Evolutionary conservation across 2,329 filamentous ascomycete genomes (phyloP), one percentile per base, ranked within the genome.

Genomic region (Fusarium albidum): DNA sequence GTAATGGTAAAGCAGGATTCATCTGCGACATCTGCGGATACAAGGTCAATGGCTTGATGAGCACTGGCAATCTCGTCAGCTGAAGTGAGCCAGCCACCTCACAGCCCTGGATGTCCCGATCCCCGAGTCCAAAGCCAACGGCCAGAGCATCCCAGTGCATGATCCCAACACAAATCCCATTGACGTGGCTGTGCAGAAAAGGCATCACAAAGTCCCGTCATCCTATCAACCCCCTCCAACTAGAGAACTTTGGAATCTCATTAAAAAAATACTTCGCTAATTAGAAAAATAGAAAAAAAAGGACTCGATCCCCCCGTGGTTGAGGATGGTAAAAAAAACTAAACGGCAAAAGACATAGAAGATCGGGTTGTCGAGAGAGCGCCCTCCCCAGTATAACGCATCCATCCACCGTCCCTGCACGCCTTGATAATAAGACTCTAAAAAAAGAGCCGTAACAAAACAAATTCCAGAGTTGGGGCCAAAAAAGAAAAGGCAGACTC

Each of bases 181-280:
- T 17, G n/a, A 12, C 17, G 34, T 21, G 53, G 57, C 57, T 61
- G 57, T 61, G 57, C 57, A 52, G 5, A 10, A 17, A 14, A 15
- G n/a, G 14, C 10, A 7, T 15, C 32, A 50, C 49, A 42, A 18
- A 28, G 35, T 25, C 38, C 31, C 33, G 35, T 38, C 27, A 40
- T 51, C 27, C n/a, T n/a, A n/a, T n/a, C 13, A 28, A 27, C 26
- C 14, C 34, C 34, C 18, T 21, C 10, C 10, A n/a, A 11, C 6
- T 17, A 8, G 34, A 7, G 11, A 25, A 43, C 33, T 33, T 54
- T 28, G 21, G 17, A 28, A 35, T 37, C 25, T 55, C 50, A 62
- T 45, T 51, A 59, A 21, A 21, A 21, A 21, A 21, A 49, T 39
- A 35, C 55, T 49, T 44, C 54, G 54, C 45, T 61, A 44, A n/a